phyloP scores from a whole-genome alignment of 805 yeast species.

The Pachysolen tannophilus region DNA sequence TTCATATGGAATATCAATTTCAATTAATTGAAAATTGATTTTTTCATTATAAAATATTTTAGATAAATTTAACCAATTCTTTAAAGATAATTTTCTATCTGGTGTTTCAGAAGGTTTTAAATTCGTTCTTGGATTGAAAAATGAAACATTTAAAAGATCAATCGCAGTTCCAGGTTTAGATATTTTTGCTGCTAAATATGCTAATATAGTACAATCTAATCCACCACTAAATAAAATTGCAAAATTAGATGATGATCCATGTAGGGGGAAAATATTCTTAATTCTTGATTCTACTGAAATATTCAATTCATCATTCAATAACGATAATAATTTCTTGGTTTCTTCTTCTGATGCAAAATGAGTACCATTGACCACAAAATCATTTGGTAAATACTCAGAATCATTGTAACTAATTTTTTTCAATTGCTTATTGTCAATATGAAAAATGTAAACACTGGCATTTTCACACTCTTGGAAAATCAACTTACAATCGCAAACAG shows the following conservation, averaged over 20 bases:
- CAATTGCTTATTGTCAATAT: constrained; percentile 18
- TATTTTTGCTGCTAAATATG: constrained; percentile 38
- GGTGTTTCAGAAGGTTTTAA: constrained; percentile 63
- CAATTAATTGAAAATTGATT: constrained; percentile 45
- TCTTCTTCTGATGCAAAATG: not conserved
- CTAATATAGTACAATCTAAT: constrained; percentile 80
- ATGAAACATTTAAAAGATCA: constrained; percentile 87
- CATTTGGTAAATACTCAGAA: constrained; percentile 11
- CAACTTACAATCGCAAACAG: constrained; percentile 17
- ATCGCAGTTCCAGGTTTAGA: constrained; percentile 29
- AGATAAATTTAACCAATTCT: constrained; percentile 49
- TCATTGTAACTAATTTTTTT: constrained; percentile 11
- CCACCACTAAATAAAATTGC: constrained; percentile 91
- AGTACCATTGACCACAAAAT: constrained; percentile 11
- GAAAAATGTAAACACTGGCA: constrained; percentile 40
- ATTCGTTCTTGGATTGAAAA: constrained; percentile 79
- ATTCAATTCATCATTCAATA: constrained; percentile 23
- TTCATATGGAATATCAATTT: constrained; percentile 66
- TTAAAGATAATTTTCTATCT: constrained; percentile 69
- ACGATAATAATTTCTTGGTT: constrained; percentile 4
- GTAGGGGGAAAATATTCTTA: constrained; percentile 52
- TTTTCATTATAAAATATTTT: constrained; percentile 25
- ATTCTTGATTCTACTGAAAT: constrained; percentile 42
- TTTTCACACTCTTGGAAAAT: constrained; percentile 47
- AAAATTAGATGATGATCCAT: constrained; percentile 27